Conservation (phyloP, 345 rosid genomes). For the Citrus unshiu region DNA sequence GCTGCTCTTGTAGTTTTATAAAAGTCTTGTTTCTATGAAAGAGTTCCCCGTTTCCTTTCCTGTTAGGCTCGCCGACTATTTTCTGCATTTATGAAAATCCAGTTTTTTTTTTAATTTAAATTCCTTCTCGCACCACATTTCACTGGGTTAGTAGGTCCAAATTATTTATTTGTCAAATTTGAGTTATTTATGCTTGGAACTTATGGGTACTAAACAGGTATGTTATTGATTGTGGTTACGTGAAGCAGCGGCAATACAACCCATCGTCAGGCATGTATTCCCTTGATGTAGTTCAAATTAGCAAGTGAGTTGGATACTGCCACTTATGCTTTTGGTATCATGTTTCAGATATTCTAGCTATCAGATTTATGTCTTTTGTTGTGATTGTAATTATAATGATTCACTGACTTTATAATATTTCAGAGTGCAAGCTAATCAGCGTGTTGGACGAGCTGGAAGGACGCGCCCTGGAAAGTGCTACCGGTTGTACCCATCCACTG, state of each 20-base stretch:
- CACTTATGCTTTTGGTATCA: background rate
- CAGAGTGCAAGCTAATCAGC: constrained; percentile 98
- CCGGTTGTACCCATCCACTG: constrained; percentile 67
- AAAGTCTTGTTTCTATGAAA: background rate
- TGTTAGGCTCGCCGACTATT: background rate
- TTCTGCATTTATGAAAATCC: background rate
- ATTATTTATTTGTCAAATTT: background rate
- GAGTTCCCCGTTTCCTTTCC: background rate
- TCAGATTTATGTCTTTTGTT: background rate
- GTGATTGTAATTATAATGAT: background rate
- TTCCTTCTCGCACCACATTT: background rate
- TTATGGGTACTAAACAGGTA: constrained; percentile 53
- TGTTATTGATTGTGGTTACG: constrained; percentile 91
- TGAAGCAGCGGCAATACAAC: constrained; percentile 94
- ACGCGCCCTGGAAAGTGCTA: constrained; percentile 97
- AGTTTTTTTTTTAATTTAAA: background rate
- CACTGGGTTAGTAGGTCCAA: background rate
- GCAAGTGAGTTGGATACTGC: constrained; percentile 68
- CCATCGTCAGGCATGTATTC: constrained; percentile 96
- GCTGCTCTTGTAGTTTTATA: background rate
- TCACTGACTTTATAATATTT: constrained; percentile 14
- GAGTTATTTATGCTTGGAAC: constrained; percentile 14
- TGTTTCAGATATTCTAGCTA: background rate
- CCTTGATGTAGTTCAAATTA: constrained; percentile 89
- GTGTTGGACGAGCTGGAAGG: constrained; percentile 98